Evolutionary conservation across 768 basidiomycete genomes (phyloP).

Genomic region (Amanita subjunquillea): DNA sequence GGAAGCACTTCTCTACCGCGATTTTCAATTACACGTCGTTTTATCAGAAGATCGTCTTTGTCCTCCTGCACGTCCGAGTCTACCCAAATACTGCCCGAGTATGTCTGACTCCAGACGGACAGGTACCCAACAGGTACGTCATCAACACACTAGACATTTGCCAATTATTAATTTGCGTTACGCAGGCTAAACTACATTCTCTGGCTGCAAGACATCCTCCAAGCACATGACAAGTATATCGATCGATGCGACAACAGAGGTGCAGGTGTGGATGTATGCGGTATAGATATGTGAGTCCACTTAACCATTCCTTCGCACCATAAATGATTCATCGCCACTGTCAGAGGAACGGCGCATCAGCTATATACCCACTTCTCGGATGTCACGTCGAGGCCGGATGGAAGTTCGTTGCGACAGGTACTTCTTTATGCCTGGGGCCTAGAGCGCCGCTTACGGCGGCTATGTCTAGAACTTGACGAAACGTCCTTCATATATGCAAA

Average conservation of each 20-base stretch:
- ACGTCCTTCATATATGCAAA: slow-evolving; percentile 46
- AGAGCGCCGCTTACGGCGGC: background rate
- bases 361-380: slow-evolving; percentile 77
- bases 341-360: slow-evolving; percentile 82
- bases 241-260: background rate
- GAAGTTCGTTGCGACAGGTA: slow-evolving; percentile 65
- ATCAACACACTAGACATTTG: background rate
- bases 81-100: background rate
- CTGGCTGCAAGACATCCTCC: slow-evolving; percentile 69
- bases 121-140: slow-evolving; percentile 66
- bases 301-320: background rate
- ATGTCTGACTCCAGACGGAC: background rate
- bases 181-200: slow-evolving; percentile 77
- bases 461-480: slow-evolving; percentile 57
- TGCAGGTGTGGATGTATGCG: slow-evolving; percentile 22
- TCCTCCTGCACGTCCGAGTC: slow-evolving; percentile 56
- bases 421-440: background rate
- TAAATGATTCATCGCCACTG: background rate
- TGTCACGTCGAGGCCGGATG: slow-evolving; percentile 44
- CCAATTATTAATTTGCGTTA: background rate
- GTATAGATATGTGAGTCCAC: slow-evolving; percentile 62
- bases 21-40: slow-evolving; percentile 54
- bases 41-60: slow-evolving; percentile 71
- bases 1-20: slow-evolving; percentile 61
- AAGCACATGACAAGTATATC: slow-evolving; percentile 15